Conservation (phyloP, 805 yeast species). For the Saccharomycopsis microspora region DNA sequence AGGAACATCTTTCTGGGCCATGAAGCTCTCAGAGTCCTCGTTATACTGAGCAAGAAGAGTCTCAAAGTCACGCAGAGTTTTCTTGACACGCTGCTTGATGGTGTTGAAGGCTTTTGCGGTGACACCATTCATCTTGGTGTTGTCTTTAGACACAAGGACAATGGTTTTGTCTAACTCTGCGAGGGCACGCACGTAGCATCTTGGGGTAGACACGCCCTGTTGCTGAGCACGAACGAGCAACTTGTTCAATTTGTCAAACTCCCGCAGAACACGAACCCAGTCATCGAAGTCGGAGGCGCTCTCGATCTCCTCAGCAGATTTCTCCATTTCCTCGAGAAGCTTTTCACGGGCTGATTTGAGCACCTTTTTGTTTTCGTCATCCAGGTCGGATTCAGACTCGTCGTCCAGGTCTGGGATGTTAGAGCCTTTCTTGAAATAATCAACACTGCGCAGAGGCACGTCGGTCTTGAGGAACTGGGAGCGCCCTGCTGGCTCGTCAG, state of each 20-base stretch:
- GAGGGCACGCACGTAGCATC: constrained; percentile 53
- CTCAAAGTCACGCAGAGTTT: constrained; percentile 61
- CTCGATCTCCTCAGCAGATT: constrained; percentile 52
- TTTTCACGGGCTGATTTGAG: constrained; percentile 91
- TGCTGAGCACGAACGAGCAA: constrained; percentile 58
- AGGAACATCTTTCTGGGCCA: constrained; percentile 32
- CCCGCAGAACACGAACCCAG: constrained; percentile 65
- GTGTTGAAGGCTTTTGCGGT: constrained; percentile 82
- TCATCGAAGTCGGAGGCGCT: constrained; percentile 22
- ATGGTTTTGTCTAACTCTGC: constrained; percentile 61
- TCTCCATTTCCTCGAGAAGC: constrained; percentile 75
- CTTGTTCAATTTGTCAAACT: constrained; percentile 71
- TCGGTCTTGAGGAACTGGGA: constrained; percentile 22
- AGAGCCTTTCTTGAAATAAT: constrained; percentile 21
- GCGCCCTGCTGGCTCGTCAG: constrained; percentile 21
- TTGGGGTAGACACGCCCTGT: constrained; percentile 68
- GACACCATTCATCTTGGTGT: constrained; percentile 64
- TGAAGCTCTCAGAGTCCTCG: constrained; percentile 66
- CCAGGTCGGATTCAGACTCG: constrained; percentile 39
- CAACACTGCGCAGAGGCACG: constrained; percentile 9
- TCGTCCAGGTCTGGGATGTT: constrained; percentile 29
- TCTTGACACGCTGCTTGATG: constrained; percentile 78
- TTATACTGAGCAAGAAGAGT: constrained; percentile 46
- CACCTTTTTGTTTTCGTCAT: constrained; percentile 59
- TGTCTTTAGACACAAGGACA: constrained; percentile 38